Percentiles rank a stretch among this genome's conserved stretches.
Conservation (phyloP, 257 asterid species). For the Sherardia arvensis region DNA sequence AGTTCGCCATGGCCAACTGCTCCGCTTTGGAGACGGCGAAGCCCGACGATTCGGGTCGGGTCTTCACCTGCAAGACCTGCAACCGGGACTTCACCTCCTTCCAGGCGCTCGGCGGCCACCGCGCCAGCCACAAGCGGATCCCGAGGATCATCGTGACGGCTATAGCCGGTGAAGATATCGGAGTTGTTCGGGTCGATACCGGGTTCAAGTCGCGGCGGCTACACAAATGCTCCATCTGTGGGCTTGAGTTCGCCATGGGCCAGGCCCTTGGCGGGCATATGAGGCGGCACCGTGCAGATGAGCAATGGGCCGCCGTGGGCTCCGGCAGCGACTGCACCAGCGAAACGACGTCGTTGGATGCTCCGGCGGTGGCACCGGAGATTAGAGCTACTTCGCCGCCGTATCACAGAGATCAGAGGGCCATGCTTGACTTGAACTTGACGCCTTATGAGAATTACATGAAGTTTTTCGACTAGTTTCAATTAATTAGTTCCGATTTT, state of each 20-base stretch:
- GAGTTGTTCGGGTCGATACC: background rate
- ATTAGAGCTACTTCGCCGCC: no score
- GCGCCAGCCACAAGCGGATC: conserved; percentile 25
- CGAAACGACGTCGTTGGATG: conserved; percentile 6
- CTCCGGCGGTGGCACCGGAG: no score
- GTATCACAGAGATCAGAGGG: background rate
- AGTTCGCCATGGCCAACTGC: conserved; percentile 17
- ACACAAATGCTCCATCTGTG: conserved; percentile 30
- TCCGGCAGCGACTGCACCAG: background rate
- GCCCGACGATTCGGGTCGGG: background rate
- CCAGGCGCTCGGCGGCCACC: conserved; percentile 28
- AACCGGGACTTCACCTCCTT: conserved; percentile 15
- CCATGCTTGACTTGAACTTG: conserved; percentile 21
- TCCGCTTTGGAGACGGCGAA: background rate
- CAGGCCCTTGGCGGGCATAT: conserved; percentile 41
- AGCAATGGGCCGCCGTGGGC: background rate
- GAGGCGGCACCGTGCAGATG: conserved; percentile 21
- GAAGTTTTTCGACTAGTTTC: background rate
- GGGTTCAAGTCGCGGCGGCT: conserved; percentile 9
- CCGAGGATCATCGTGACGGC: conserved; percentile 7
- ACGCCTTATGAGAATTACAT: conserved; percentile 20
- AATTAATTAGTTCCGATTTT: background rate
- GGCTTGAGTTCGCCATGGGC: conserved; percentile 22
- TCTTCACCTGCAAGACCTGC: conserved; percentile 25
- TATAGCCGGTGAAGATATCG: background rate